phyloP scores from a whole-genome alignment of 2,329 filamentous ascomycete genomes.

The Scleromitrula shiraiana region DNA sequence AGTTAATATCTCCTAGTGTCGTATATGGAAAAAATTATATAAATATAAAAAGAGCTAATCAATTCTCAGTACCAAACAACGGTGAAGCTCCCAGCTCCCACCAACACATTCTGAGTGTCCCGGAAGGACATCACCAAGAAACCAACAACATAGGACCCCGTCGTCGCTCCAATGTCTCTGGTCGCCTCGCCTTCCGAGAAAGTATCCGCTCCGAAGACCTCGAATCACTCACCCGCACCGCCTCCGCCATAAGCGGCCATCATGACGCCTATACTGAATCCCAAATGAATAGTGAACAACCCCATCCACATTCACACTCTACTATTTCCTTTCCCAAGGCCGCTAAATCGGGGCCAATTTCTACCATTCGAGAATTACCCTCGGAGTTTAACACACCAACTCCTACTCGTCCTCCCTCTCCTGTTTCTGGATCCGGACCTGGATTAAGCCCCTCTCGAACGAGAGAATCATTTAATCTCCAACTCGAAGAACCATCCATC shows the following conservation, averaged over 20 bases:
- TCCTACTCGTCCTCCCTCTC: constrained; percentile 12
- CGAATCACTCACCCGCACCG: not conserved
- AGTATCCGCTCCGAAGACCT: constrained; percentile 3
- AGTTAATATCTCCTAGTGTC: not conserved
- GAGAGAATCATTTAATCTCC: not conserved
- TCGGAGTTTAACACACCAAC: constrained; percentile 12
- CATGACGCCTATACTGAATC: not conserved
- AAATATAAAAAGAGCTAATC: not conserved
- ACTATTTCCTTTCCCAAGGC: constrained; percentile 8
- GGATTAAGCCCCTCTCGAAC: not conserved
- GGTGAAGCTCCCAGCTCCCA: not conserved
- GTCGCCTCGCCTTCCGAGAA: constrained; percentile 1
- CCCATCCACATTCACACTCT: not conserved
- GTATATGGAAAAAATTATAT: no score
- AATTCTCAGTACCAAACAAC: not conserved
- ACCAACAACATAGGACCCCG: not conserved
- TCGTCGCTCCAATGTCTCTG: constrained; percentile 6
- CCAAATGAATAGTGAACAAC: not conserved
- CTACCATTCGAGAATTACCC: constrained; percentile 8
- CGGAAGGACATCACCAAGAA: not conserved
- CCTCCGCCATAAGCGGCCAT: constrained; percentile 1
- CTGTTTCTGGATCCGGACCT: not conserved
- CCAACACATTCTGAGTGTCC: not conserved
- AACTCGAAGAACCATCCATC: not conserved
- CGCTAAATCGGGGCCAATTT: constrained; percentile 2